Base-by-base conservation (phyloP, 1,284 basidiomycete species). In the Cutaneotrichosporon daszewskae region DNA sequence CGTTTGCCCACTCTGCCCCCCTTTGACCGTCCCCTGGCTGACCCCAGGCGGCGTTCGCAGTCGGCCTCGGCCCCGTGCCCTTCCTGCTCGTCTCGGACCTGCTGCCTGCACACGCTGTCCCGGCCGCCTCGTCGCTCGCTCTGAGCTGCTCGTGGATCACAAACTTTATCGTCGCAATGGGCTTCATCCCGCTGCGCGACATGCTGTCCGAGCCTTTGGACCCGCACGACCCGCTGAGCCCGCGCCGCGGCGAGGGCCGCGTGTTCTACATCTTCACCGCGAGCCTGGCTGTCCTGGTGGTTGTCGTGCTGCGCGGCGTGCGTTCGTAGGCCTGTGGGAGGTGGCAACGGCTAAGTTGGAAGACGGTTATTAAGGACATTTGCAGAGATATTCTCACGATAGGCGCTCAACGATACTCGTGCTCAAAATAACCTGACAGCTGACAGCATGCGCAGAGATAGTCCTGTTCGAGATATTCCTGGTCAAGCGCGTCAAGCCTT, bases 61-160 rank as follows among this genome's bases (percentile, higher is more conserved):
- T 87, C 28, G 91, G 91, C 1, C 75, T 95, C n/a, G 91, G 91
- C 1, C 90, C 91, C 1, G 74, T 95, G 26, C 91, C 91, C 0
- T 95, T 91, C 64, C 81, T 96, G 32, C 84, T 95, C 68, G 82
- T 94, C 24, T 82, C 88, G n/a, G 91, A 96, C 62, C 79, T 95
- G 19, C 83, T 90, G 0, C 91, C 91, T 2, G 16, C 40, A 41
- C 55, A 88, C 84, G 85, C 87, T 28, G 84, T 89, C 12, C 85
- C 87, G 9, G 81, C 85, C 1, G 75, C 91, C 7, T 88, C 90
- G 0, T 87, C 87, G 1, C 76, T 91, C 9, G 84, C 83, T 0
- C 74, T 94, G 18, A 85, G 86, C 8, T 58, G 86, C n/a, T 90
- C 88, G 59, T 95, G 89, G 90, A 77, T 82, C 35, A 74, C 79